These are phyloP conservation scores for Aspergillus campestris DNA, from an alignment of 495 filamentous ascomycete genomes.

Conservation along the genomic window DNA sequence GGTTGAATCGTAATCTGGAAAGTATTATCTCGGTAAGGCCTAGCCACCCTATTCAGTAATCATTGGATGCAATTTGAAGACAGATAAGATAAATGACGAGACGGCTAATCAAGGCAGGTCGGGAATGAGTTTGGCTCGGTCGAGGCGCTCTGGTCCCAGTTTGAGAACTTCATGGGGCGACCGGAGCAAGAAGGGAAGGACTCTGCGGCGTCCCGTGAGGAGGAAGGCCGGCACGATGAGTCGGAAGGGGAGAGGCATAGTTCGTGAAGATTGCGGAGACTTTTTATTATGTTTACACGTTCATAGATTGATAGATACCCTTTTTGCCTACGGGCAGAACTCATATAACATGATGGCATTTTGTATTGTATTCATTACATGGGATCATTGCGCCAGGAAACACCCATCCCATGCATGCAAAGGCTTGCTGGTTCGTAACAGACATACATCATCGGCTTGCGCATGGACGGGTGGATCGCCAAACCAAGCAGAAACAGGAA, in stretches of 20 bases:
- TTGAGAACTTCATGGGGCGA: conserved; percentile 91
- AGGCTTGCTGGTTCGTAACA: conserved; percentile 28
- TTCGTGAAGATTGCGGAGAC: background rate
- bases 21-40: conserved; percentile 76
- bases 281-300: background rate
- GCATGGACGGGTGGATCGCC: conserved; percentile 10
- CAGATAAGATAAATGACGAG: background rate
- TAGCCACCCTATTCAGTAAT: background rate
- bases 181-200: conserved; percentile 45
- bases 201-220: conserved; percentile 14
- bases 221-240: conserved; percentile 22
- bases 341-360: conserved; percentile 9
- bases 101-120: conserved; percentile 43
- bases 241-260: conserved; percentile 10
- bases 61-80: too few species aligned
- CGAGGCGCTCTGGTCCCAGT: conserved; percentile 92
- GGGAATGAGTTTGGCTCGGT: conserved; percentile 97
- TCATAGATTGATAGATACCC: background rate
- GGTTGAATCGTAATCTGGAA: conserved; percentile 84
- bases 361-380: conserved; percentile 21
- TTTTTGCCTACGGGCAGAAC: background rate
- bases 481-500: conserved; percentile 11
- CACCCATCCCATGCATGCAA: conserved; percentile 42
- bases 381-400: conserved; percentile 32
- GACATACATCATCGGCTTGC: conserved; percentile 18